These are phyloP conservation scores for Hibiscus mutabilis DNA, from an alignment of 345 rosid species.

Conservation along the genomic window DNA sequence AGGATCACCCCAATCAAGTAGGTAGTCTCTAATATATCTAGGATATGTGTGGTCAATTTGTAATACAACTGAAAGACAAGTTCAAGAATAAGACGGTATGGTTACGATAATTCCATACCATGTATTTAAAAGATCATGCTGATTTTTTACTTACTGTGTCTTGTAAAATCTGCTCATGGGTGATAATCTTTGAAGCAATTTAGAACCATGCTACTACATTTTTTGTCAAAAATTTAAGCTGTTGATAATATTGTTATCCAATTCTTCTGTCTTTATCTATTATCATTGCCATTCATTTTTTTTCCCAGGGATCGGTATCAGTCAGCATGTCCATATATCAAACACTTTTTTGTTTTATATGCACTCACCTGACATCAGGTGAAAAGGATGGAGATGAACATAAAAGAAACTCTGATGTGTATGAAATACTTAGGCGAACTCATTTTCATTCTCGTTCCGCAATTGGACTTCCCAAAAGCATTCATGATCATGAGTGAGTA, in stretches of 20 bases:
- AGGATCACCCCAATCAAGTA: background rate
- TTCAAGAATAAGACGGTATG: background rate
- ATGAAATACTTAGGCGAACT: conserved; percentile 80
- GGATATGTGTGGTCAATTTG: background rate
- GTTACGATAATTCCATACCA: background rate
- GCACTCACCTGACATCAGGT: conserved; percentile 84
- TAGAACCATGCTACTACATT: background rate
- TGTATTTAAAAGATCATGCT: background rate
- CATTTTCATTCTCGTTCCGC: conserved; percentile 51
- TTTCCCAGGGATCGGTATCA: conserved; percentile 80
- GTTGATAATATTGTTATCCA: conserved; percentile 5
- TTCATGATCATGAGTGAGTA: conserved; percentile 82
- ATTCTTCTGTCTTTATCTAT: background rate
- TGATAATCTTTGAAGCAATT: background rate
- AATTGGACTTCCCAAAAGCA: conserved; percentile 57
- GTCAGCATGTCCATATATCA: conserved; percentile 94
- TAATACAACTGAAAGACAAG: background rate
- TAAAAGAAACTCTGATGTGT: conserved; percentile 84
- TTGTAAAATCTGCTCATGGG: background rate
- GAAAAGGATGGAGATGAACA: conserved; percentile 85
- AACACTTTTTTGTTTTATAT: conserved; percentile 74
- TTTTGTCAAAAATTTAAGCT: conserved; percentile 2
- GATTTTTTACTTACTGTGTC: background rate
- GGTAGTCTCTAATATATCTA: background rate
- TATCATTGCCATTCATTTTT: conserved; percentile 8